These are phyloP conservation scores for Lentinus brumalis DNA, from an alignment of 768 basidiomycete species.

Conservation along the genomic window DNA sequence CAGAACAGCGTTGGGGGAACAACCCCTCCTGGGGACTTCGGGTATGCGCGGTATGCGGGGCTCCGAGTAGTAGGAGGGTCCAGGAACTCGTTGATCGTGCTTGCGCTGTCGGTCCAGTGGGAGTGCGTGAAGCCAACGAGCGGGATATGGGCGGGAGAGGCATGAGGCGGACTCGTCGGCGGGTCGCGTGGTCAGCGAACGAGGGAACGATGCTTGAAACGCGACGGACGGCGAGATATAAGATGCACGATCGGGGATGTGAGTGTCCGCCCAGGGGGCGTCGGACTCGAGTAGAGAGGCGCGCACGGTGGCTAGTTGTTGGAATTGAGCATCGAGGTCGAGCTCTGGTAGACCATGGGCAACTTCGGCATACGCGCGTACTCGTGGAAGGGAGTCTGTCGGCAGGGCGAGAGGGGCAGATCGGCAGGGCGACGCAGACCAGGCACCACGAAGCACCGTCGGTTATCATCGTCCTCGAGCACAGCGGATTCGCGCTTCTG, in stretches of 20 bases:
- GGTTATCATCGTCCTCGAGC: neutral
- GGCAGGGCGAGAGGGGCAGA: constrained; percentile 11
- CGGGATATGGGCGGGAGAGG: constrained; percentile 33
- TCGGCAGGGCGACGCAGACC: constrained; percentile 75
- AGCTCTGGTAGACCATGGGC: constrained; percentile 32
- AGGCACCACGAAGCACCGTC: constrained; percentile 7
- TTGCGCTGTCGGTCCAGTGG: constrained; percentile 23
- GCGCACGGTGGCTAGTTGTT: constrained; percentile 25
- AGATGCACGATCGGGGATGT: constrained; percentile 15
- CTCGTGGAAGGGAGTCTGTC: constrained; percentile 30
- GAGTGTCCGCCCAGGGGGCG: constrained; percentile 16
- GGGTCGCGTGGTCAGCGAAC: constrained; percentile 55
- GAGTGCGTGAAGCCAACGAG: constrained; percentile 8
- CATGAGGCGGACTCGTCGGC: constrained; percentile 23
- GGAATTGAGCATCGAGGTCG: constrained; percentile 33
- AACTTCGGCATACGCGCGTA: constrained; percentile 26
- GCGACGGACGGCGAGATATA: constrained; percentile 39
- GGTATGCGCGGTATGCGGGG: constrained; percentile 59
- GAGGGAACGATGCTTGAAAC: constrained; percentile 35
- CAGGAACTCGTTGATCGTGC: constrained; percentile 13
- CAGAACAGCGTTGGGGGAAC: constrained; percentile 52
- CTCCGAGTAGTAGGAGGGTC: constrained; percentile 45
- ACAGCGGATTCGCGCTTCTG: constrained; percentile 21
- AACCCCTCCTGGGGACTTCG: constrained; percentile 57
- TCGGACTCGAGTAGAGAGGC: constrained; percentile 19